Percentiles rank a stretch among this genome's conserved stretches.
Evolutionary conservation across 305 asterid genomes (phyloP).

Genomic region (Fraxinus nigra): DNA sequence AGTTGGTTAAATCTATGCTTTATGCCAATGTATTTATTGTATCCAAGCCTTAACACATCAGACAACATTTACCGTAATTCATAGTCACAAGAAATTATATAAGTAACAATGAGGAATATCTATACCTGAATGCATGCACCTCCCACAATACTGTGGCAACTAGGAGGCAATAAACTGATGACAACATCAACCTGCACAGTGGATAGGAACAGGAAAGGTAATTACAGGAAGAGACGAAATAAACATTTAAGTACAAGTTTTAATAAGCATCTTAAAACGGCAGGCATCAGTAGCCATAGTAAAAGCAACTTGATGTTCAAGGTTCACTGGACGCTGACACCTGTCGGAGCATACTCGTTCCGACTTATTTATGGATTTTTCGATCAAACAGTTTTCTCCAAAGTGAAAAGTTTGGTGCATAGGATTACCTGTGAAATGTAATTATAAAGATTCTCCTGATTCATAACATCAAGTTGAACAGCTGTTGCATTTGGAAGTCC

Average conservation of each 20-base stretch:
- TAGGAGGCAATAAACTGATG: constrained; percentile 87
- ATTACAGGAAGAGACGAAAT: not conserved
- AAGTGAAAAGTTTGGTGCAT: not conserved
- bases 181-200: constrained; percentile 77
- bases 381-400: not conserved
- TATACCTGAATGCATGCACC: constrained; percentile 79
- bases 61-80: not conserved
- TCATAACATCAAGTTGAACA: constrained; percentile 72
- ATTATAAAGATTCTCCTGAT: constrained; percentile 48
- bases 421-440: constrained; percentile 55
- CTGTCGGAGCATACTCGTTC: not conserved
- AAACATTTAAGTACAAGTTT: not conserved
- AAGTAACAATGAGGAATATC: not conserved
- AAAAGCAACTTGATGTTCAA: constrained; percentile 6
- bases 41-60: too few relatives aligned
- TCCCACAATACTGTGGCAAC: constrained; percentile 73
- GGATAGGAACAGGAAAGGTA: constrained; percentile 18
- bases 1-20: too few relatives aligned
- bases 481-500: constrained; percentile 76
- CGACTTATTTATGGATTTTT: not conserved
- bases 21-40: too few relatives aligned
- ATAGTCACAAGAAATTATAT: not conserved
- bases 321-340: constrained; percentile 2
- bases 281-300: not conserved
- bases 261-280: not conserved